These are phyloP conservation scores for Diaporthe longicolla DNA, from an alignment of 2,329 filamentous ascomycete genomes.

Conservation along the genomic window DNA sequence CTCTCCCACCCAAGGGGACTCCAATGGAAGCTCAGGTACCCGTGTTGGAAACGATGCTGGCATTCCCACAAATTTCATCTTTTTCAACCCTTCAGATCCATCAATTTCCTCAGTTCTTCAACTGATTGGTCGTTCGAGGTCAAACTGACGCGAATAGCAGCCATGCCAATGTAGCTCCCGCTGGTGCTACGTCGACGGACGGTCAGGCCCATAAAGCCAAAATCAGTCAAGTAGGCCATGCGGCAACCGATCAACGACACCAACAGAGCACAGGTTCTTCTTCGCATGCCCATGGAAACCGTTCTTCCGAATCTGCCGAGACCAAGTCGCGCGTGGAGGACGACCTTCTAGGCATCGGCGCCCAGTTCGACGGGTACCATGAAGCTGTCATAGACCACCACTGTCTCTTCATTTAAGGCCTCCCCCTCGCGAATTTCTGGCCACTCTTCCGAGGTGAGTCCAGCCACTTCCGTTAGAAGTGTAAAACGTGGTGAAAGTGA, in stretches of 20 bases:
- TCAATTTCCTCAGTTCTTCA: too few species aligned
- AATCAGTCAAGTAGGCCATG: too few species aligned
- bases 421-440: not conserved
- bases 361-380: constrained; percentile 23
- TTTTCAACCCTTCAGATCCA: too few species aligned
- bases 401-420: not conserved
- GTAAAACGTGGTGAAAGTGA: not conserved
- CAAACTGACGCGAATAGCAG: not conserved
- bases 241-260: not conserved
- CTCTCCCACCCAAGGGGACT: too few species aligned
- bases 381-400: not conserved
- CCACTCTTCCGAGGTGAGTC: not conserved
- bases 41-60: not conserved
- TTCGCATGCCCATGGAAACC: not conserved
- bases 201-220: not conserved
- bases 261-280: too few species aligned
- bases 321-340: not conserved
- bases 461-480: not conserved
- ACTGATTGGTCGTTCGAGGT: too few species aligned
- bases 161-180: not conserved
- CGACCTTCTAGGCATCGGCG: constrained; percentile 4
- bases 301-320: too few species aligned
- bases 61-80: too few species aligned
- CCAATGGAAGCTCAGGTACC: too few species aligned
- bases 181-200: not conserved